Evolutionary conservation across 2,329 filamentous ascomycete species (phyloP).

Genomic region (Emergomyces orientalis): DNA sequence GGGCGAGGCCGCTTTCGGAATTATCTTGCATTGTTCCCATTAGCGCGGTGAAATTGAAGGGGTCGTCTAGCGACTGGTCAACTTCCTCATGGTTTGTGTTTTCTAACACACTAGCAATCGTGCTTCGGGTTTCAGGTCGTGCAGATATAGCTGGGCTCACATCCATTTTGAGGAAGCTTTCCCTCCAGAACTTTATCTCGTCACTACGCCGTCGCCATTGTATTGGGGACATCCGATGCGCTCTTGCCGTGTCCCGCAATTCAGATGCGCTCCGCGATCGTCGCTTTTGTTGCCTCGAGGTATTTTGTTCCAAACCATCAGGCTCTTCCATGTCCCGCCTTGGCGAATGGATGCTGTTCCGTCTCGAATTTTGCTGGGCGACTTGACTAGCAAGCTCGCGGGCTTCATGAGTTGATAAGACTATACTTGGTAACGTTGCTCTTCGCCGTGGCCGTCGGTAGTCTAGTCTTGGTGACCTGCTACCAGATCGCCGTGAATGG

Average conservation of each 20-base stretch:
- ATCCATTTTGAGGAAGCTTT: slow-evolving; percentile 25
- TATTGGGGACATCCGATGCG: slow-evolving; percentile 32
- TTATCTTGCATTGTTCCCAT: slow-evolving; percentile 34
- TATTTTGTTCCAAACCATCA: background rate
- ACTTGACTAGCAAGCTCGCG: slow-evolving; percentile 18
- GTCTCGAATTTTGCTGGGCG: slow-evolving; percentile 12
- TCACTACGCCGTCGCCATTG: slow-evolving; percentile 35
- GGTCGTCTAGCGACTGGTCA: slow-evolving; percentile 3
- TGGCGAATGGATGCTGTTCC: slow-evolving; percentile 9
- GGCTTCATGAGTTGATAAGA: slow-evolving; percentile 35
- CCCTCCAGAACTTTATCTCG: slow-evolving; percentile 32
- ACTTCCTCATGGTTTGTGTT: slow-evolving; percentile 6
- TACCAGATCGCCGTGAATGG: background rate
- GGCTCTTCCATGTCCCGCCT: background rate
- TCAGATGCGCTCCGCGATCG: slow-evolving; percentile 39
- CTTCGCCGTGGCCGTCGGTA: slow-evolving; percentile 25
- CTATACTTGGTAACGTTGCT: slow-evolving; percentile 37
- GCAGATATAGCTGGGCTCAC: slow-evolving; percentile 14
- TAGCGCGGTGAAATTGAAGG: slow-evolving; percentile 31
- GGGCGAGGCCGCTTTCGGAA: slow-evolving; percentile 34
- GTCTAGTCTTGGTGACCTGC: background rate
- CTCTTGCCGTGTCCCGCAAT: slow-evolving; percentile 28
- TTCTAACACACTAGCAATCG: slow-evolving; percentile 4
- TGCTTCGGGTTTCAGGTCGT: slow-evolving; percentile 11
- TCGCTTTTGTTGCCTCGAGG: slow-evolving; percentile 25